These are phyloP conservation scores for Vachellia pachyceras DNA, from an alignment of 306 rosid genomes.

Conservation along the genomic window DNA sequence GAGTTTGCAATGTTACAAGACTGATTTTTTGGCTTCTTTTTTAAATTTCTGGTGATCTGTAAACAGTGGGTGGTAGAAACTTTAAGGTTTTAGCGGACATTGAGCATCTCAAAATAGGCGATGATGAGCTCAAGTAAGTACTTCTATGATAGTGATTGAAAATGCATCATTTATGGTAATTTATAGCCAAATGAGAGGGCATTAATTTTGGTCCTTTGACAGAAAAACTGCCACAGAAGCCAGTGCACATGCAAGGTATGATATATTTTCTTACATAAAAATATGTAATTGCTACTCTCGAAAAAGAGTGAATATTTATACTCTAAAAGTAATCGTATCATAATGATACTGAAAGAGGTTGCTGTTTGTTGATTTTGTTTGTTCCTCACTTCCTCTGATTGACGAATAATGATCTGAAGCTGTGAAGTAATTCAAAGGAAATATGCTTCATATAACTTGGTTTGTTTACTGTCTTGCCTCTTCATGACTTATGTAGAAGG, in stretches of 20 bases:
- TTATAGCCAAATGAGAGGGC: not conserved
- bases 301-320: not conserved
- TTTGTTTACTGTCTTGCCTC: conserved; percentile 13
- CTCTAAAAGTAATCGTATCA: not conserved
- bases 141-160: not conserved
- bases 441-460: not conserved
- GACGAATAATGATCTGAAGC: conserved; percentile 20
- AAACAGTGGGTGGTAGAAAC: conserved; percentile 47
- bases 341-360: conserved; percentile 3
- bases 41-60: not conserved
- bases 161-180: not conserved
- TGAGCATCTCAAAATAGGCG: conserved; percentile 47
- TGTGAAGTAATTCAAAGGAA: not conserved
- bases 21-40: not conserved
- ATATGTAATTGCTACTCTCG: conserved; percentile 3
- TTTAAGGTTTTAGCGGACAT: conserved; percentile 63
- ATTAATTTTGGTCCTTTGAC: conserved; percentile 23
- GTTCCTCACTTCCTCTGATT: conserved; percentile 7
- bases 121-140: conserved; percentile 50
- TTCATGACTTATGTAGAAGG: conserved; percentile 47
- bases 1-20: not conserved
- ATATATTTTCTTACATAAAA: conserved; percentile 19
- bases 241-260: conserved; percentile 44
- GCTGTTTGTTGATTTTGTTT: conserved; percentile 5
- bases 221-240: conserved; percentile 40